These are phyloP conservation scores for Hevea brasiliensis DNA, from an alignment of 345 rosid species.

Conservation along the genomic window DNA sequence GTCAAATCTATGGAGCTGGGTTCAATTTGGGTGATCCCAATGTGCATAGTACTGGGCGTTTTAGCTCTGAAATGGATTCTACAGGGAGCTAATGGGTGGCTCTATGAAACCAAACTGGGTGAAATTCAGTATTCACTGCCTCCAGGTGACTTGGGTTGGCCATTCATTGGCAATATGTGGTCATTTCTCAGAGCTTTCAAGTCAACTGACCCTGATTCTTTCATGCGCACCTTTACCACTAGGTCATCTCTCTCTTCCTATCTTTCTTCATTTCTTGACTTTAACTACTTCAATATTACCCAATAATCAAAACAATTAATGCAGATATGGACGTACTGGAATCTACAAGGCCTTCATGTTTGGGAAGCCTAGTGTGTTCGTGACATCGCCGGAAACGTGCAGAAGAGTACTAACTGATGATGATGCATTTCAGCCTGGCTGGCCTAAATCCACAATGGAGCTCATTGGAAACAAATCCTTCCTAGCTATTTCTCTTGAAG, in stretches of 20 bases:
- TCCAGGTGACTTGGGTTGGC: slow-evolving; percentile 90
- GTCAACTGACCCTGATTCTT: slow-evolving; percentile 69
- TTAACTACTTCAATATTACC: no score
- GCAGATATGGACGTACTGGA: slow-evolving; percentile 64
- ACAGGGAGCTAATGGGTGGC: slow-evolving; percentile 51
- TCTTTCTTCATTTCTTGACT: no score
- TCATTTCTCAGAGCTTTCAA: slow-evolving; percentile 81
- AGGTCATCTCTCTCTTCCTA: slow-evolving; percentile 46
- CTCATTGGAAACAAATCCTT: slow-evolving; percentile 83
- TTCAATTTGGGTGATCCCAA: slow-evolving; percentile 16
- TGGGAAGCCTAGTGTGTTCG: slow-evolving; percentile 75
- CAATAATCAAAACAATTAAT: no score
- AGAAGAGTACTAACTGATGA: slow-evolving; percentile 62
- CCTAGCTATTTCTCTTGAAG: slow-evolving; percentile 60
- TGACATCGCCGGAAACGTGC: slow-evolving; percentile 68
- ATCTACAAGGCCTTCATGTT: slow-evolving; percentile 83
- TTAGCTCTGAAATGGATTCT: slow-evolving; percentile 46
- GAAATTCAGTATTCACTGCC: slow-evolving; percentile 52
- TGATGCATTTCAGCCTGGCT: slow-evolving; percentile 70
- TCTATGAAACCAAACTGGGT: slow-evolving; percentile 57
- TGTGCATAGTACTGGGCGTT: neutral
- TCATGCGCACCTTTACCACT: slow-evolving; percentile 37
- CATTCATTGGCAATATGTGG: no score
- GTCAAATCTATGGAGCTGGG: no score
- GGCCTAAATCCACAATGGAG: slow-evolving; percentile 67